These are phyloP conservation scores for Batkoa obscura DNA, from an alignment of 371 early-diverging fungal genomes.

Conservation along the genomic window DNA sequence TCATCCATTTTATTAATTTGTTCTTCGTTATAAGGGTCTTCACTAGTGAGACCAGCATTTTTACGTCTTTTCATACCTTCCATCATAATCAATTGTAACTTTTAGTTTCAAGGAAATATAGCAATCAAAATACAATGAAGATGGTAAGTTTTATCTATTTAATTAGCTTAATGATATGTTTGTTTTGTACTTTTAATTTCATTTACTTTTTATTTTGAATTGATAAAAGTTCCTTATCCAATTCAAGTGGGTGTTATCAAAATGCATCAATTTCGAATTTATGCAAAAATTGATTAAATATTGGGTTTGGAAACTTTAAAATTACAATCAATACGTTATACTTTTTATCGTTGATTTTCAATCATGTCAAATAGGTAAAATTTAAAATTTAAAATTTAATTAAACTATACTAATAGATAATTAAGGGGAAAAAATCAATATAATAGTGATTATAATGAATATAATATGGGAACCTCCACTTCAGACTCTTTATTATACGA, in stretches of 20 bases:
- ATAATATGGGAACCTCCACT: neutral
- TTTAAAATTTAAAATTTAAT: no score
- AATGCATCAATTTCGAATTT: neutral
- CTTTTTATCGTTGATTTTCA: neutral
- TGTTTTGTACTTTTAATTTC: conserved; percentile 14
- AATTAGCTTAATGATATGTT: neutral
- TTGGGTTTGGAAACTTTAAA: neutral
- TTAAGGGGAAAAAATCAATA: no score
- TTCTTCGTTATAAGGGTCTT: neutral
- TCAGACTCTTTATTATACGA: neutral
- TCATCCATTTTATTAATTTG: neutral
- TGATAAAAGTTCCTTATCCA: neutral
- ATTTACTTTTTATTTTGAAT: neutral
- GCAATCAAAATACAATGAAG: neutral
- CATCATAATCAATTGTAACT: neutral
- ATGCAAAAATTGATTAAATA: neutral
- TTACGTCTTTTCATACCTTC: neutral
- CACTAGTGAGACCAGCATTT: neutral
- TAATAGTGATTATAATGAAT: no score
- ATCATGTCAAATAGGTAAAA: neutral
- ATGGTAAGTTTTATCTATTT: neutral
- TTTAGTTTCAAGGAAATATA: neutral
- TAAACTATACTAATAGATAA: no score
- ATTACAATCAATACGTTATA: neutral
- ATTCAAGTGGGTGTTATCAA: neutral